These are phyloP conservation scores for Magnusiomyces starmeri DNA, from an alignment of 1,139 yeast species.

Conservation along the genomic window DNA sequence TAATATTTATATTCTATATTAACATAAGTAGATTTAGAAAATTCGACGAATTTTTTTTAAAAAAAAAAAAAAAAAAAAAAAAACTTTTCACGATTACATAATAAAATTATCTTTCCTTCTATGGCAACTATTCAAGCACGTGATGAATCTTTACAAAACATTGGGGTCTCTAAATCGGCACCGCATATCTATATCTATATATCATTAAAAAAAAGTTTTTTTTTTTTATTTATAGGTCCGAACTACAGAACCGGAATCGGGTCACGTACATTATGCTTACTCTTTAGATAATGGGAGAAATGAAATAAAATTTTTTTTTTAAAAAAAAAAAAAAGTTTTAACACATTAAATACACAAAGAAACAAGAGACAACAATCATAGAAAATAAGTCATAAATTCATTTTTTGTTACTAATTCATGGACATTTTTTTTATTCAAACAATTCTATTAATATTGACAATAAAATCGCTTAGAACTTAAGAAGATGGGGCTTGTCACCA, in stretches of 20 bases:
- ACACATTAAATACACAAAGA: background rate
- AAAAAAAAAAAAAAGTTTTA: too few species aligned
- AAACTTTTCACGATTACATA: conserved; percentile 5
- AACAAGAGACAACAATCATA: too few species aligned
- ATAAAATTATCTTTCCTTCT: conserved; percentile 4
- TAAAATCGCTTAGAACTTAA: conserved; percentile 66
- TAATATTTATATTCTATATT: too few species aligned
- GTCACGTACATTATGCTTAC: too few species aligned
- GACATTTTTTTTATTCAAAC: background rate
- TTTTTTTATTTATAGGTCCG: too few species aligned
- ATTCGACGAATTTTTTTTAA: conserved; percentile 1
- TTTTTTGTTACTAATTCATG: background rate
- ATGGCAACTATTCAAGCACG: conserved; percentile 9
- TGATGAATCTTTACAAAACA: too few species aligned
- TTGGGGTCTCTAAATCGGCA: too few species aligned
- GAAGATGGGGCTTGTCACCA: conserved; percentile 99
- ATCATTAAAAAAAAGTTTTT: too few species aligned
- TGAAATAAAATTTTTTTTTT: conserved; percentile 17
- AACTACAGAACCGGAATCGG: too few species aligned
- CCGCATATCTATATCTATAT: too few species aligned
- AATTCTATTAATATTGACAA: background rate
- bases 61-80: conserved; percentile 6
- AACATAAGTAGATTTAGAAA: background rate
- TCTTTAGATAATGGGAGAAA: conserved; percentile 70
- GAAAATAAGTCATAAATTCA: too few species aligned